These are phyloP conservation scores for Rhexocercosporidium sp. DNA, from an alignment of 2,329 filamentous ascomycete species.

Conservation along the genomic window DNA sequence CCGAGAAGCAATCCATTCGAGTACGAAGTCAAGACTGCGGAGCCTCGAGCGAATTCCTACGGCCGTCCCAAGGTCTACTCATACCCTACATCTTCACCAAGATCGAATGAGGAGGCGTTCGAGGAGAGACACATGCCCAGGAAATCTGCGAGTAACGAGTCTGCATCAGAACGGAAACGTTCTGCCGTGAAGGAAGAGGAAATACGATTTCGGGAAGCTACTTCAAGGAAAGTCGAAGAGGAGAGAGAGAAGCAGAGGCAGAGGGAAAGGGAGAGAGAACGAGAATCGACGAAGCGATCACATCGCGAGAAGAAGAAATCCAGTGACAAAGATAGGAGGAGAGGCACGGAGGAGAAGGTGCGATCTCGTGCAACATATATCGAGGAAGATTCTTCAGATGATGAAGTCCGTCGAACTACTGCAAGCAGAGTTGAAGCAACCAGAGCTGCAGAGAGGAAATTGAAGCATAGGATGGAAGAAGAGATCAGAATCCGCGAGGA, in stretches of 20 bases:
- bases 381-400: constrained; percentile 38
- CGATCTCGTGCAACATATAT: constrained; percentile 32
- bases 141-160: constrained; percentile 54
- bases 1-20: constrained; percentile 53
- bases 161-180: constrained; percentile 40
- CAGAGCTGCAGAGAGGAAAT: constrained; percentile 34
- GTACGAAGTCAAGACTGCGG: constrained; percentile 53
- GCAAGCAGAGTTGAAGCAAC: constrained; percentile 17
- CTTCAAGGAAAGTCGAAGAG: constrained; percentile 26
- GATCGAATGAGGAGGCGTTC: constrained; percentile 57
- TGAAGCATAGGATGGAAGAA: constrained; percentile 33
- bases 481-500: constrained; percentile 31
- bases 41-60: constrained; percentile 52
- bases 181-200: constrained; percentile 38
- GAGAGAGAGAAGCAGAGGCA: constrained; percentile 36
- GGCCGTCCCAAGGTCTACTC: constrained; percentile 43
- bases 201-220: constrained; percentile 33
- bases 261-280: constrained; percentile 43
- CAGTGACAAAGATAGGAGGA: constrained; percentile 47
- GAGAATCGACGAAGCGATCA: constrained; percentile 26
- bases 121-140: constrained; percentile 50
- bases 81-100: constrained; percentile 26
- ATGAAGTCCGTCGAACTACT: constrained; percentile 10
- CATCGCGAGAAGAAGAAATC: constrained; percentile 41
- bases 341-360: constrained; percentile 42